A percentile compares a stretch with the other conserved stretches of the same genome.
Evolutionary conservation across 805 yeast species (phyloP).

Genomic region (Nakazawaea ishiwadae): DNA sequence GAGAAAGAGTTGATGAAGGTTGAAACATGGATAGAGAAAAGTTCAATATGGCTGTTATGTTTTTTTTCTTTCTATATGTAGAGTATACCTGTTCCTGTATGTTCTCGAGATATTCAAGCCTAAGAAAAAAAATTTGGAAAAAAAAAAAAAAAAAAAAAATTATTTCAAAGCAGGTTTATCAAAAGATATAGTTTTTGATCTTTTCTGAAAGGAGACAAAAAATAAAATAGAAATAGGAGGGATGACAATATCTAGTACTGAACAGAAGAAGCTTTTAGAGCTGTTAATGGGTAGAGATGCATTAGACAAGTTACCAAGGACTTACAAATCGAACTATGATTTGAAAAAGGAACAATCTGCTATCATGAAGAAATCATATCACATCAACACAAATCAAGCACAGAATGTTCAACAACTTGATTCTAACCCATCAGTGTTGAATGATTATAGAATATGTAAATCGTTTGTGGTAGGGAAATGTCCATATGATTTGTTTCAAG

Average conservation of each 20-base stretch:
- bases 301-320: slow-evolving; percentile 25
- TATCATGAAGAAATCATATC: slow-evolving; percentile 4
- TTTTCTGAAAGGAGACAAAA: slow-evolving; percentile 3
- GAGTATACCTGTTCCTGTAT: no score
- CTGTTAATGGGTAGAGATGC: slow-evolving; percentile 74
- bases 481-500: slow-evolving; percentile 76
- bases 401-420: background rate
- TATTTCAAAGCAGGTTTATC: no score
- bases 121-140: no score
- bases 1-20: no score
- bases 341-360: slow-evolving; percentile 11
- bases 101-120: no score
- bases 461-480: slow-evolving; percentile 81
- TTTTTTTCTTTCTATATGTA: no score
- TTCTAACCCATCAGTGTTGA: slow-evolving; percentile 29
- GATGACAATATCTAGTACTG: slow-evolving; percentile 39
- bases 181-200: no score
- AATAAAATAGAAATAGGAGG: background rate
- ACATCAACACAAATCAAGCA: slow-evolving; percentile 6
- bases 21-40: no score
- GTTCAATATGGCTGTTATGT: no score
- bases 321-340: slow-evolving; percentile 18
- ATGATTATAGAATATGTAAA: slow-evolving; percentile 66
- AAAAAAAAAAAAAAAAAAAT: no score
- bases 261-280: slow-evolving; percentile 70